Evolutionary conservation across 1,139 yeast genomes (phyloP).

Genomic region (Saccharomyces hybrid): DNA sequence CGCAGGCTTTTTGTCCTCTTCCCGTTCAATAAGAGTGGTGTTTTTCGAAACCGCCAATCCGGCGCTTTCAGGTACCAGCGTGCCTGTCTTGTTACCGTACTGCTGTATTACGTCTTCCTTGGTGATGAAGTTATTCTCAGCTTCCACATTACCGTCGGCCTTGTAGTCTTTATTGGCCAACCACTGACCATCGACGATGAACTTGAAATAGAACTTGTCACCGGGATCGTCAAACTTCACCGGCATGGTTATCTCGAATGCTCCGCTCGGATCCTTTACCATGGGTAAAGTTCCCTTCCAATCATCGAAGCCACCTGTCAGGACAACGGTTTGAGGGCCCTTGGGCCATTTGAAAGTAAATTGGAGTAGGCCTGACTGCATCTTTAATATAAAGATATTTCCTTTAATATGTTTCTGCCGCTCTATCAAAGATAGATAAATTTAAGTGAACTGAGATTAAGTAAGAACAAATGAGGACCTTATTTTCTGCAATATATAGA

Average conservation of each 20-base stretch:
- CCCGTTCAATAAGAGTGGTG: background rate
- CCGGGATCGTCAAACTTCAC: conserved; percentile 31
- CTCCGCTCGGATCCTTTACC: conserved; percentile 52
- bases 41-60: conserved; percentile 2
- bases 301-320: conserved; percentile 71
- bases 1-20: background rate
- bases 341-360: conserved; percentile 45
- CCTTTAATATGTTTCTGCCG: background rate
- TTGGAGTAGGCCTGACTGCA: conserved; percentile 3
- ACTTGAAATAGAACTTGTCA: conserved; percentile 52
- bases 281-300: conserved; percentile 59
- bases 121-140: conserved; percentile 51
- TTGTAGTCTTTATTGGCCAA: conserved; percentile 40
- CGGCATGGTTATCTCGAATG: conserved; percentile 53
- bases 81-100: conserved; percentile 1
- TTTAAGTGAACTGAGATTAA: too few species aligned
- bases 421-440: background rate
- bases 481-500: background rate
- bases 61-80: conserved; percentile 8
- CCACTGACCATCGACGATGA: conserved; percentile 73
- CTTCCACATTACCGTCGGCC: conserved; percentile 44
- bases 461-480: too few species aligned
- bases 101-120: conserved; percentile 21
- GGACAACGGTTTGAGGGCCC: conserved; percentile 63
- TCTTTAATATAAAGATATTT: background rate